A percentile compares a stretch with the other conserved stretches of the same genome.
Evolutionary conservation across 139 green algal species (phyloP).

Genomic region (Chlorella sp.): DNA sequence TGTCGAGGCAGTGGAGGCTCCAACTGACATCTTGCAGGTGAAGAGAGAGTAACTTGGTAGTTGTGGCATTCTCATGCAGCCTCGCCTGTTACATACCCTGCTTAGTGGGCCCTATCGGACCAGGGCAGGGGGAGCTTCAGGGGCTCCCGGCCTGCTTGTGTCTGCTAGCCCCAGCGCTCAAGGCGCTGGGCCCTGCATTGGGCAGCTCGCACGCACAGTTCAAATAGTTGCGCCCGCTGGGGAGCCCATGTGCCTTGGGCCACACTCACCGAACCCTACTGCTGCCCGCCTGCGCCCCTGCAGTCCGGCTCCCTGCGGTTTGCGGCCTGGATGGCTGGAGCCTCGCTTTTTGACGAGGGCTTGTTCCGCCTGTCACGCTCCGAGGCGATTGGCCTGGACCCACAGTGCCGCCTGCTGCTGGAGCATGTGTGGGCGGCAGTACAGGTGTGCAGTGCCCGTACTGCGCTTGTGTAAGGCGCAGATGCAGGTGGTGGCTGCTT

Average conservation of each 20-base stretch:
- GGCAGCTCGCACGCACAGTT: no score
- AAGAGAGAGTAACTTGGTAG: no score
- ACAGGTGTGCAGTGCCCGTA: not conserved
- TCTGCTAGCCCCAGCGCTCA: no score
- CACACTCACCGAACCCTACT: no score
- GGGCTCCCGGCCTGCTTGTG: no score
- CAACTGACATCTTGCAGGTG: not conserved
- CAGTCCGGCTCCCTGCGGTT: not conserved
- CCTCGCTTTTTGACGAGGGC: slow-evolving; percentile 63
- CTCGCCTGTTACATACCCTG: no score
- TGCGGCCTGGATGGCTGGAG: not conserved
- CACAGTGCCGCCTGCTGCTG: slow-evolving; percentile 77
- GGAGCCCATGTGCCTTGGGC: no score
- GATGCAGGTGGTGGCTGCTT: not conserved
- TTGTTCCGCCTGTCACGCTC: slow-evolving; percentile 60
- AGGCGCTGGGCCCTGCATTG: no score
- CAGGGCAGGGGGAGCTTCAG: no score
- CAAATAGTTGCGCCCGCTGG: no score
- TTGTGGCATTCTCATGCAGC: no score
- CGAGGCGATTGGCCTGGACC: slow-evolving; percentile 78
- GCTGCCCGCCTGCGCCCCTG: not conserved
- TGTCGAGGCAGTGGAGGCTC: not conserved
- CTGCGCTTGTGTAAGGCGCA: not conserved
- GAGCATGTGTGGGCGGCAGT: slow-evolving; percentile 46
- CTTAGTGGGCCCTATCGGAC: no score